Evolutionary conservation across 176 grass and related monocot genomes (phyloP), one percentile per base, ranked within the genome.

Genomic region (Saccharum spontaneum): DNA sequence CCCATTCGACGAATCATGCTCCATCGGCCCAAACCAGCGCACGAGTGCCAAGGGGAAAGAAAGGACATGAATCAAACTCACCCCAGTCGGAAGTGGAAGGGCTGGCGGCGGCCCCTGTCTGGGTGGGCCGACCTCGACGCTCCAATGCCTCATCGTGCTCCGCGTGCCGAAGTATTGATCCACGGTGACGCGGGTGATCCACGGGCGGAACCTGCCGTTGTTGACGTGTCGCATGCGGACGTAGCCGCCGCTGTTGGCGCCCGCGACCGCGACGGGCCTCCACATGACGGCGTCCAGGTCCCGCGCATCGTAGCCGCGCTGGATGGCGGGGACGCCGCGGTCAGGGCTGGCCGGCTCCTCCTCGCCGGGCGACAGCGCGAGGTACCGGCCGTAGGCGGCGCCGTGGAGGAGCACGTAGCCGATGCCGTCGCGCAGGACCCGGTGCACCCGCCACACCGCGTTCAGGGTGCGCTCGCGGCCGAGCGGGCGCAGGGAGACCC

Each of bases 341-440:
- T 7, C 31, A 33, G 31, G 22, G 10, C 18, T 30, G 1, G 4
- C 14, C 12, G 40, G 7, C 17, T 17, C 8, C 66, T 39, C 28
- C 28, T 5, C 6, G 13, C 4, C 22, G 30, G 22, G 13, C 28
- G 68, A 79, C 6, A 30, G 52, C 12, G 67, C 68, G 40, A 87
- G 85, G 77, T 80, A 86, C 24, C 76, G 77, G 31, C 84, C 84
- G 77, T 86, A 80, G 63, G 74, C 65, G 17, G 69, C 77, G 77
- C 57, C 48, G 57, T 15, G 69, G 69, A 87, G 85, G 69, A 80
- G 77, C 4, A 81, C 36, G 60, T 23, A 41, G 8, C 6, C 1
- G 38, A 15, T 1, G 11, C 45, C 57, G 59, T 31, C 26, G 66
- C 0, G 12, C 16, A 2, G 1, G 34, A 55, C 8, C 10, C 14